Base-by-base conservation (phyloP, 495 filamentous ascomycete species). In the Parachaetomium inaequale region DNA sequence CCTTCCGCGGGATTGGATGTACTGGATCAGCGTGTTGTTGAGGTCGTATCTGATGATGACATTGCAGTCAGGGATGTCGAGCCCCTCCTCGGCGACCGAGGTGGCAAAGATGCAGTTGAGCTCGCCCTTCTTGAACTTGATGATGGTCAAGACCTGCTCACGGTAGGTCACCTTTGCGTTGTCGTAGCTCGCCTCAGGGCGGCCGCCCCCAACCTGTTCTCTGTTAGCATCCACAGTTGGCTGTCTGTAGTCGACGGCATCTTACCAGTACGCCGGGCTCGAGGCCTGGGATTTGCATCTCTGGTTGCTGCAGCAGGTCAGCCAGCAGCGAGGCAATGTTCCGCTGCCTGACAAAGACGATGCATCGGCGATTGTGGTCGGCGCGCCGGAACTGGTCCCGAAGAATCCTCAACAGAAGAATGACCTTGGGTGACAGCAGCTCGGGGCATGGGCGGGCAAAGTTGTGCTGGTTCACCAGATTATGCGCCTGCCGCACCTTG, bases 41-140 rank as follows among this genome's bases (percentile, higher is more conserved):
- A 96, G 81, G 72, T 97, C 88, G 68, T 97, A 98, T 23, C 88
- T 82, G 53, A 98, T 83, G 25, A 98, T 85, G 15, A 95, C 74
- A 65, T 96, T 97, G 80, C 94, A 98, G 66, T 96, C 91, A 0
- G 93, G 93, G 47, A 98, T 93, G 74, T 98, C 94, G 34, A 98
- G 84, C 6, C 94, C 94, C 74, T 98, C 94, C 72, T 98, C 94
- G 2, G 89, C 94, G 4, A 97, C 89, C 1, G 91, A 92, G 4
- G 94, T 97, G 38, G 92, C 88, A 71, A 97, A 88, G 54, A 98
- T 78, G 67, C 93, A 97, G 69, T 98, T 98, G 15, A 96, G 61
- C 17, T 87, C 84, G 23, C 93, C 90, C 52, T 82, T 85, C 63
- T 89, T 84, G 71, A 98, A 98, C 57, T 83, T 87, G 57, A 83